Evolutionary conservation across 2,329 filamentous ascomycete genomes (phyloP).

Genomic region (Exutisphaerella laricina): DNA sequence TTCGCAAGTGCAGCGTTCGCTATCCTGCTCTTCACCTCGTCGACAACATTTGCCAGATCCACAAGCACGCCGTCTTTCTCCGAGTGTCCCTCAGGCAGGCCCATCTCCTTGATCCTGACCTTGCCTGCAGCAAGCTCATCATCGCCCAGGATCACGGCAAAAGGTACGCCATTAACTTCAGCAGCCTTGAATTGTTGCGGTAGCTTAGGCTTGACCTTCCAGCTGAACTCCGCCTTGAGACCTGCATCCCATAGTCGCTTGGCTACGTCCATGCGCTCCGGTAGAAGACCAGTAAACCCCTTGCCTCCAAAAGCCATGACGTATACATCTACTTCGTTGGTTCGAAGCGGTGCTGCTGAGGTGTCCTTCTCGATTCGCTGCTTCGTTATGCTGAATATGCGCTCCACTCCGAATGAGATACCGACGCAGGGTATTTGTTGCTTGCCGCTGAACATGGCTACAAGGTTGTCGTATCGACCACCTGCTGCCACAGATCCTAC

Average conservation of each 20-base stretch:
- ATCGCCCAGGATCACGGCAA: slow-evolving; percentile 84
- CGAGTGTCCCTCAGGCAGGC: slow-evolving; percentile 72
- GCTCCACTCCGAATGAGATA: slow-evolving; percentile 90
- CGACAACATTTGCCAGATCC: slow-evolving; percentile 55
- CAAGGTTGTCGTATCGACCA: slow-evolving; percentile 86
- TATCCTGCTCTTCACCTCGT: slow-evolving; percentile 55
- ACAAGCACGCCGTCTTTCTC: slow-evolving; percentile 85
- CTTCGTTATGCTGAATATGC: slow-evolving; percentile 90
- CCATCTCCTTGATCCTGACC: slow-evolving; percentile 82
- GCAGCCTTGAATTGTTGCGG: slow-evolving; percentile 87
- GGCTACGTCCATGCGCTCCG: slow-evolving; percentile 77
- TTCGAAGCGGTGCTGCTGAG: slow-evolving; percentile 51
- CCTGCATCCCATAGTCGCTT: slow-evolving; percentile 76
- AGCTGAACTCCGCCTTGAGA: slow-evolving; percentile 84
- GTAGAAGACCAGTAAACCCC: slow-evolving; percentile 71
- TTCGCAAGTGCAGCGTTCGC: too few relatives aligned
- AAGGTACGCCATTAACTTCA: slow-evolving; percentile 71
- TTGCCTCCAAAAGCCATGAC: slow-evolving; percentile 94
- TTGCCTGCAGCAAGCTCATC: slow-evolving; percentile 80
- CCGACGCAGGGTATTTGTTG: slow-evolving; percentile 82
- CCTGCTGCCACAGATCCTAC: slow-evolving; percentile 86
- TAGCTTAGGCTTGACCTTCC: slow-evolving; percentile 87
- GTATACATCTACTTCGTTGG: slow-evolving; percentile 79
- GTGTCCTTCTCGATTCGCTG: slow-evolving; percentile 62
- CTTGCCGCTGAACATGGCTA: slow-evolving; percentile 79